phyloP scores from a whole-genome alignment of 2,329 filamentous ascomycete genomes.

The Aspergillus sp. region DNA sequence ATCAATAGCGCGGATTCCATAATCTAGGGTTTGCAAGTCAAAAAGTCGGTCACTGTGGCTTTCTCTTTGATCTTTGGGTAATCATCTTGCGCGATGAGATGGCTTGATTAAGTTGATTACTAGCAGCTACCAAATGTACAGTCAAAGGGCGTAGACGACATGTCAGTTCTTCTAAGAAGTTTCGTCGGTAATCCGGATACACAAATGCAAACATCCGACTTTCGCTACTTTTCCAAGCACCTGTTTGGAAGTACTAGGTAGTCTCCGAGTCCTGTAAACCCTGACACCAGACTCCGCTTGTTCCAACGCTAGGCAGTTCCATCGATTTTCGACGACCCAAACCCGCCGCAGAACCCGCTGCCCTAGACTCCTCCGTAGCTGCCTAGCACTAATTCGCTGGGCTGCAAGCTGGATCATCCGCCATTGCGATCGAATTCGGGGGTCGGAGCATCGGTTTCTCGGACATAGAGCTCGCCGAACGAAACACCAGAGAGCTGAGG shows the following conservation, averaged over 20 bases:
- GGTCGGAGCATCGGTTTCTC: conserved; percentile 1
- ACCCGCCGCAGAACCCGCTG: neutral
- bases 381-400: neutral
- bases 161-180: neutral
- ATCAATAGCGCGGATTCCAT: neutral
- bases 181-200: neutral
- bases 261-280: neutral
- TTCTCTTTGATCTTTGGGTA: neutral
- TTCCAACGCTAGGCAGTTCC: neutral
- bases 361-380: neutral
- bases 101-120: too few relatives aligned
- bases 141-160: neutral
- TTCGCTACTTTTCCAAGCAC: neutral
- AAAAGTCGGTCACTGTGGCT: neutral
- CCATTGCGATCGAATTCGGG: neutral
- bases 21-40: neutral
- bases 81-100: neutral
- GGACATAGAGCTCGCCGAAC: neutral
- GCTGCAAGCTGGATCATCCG: neutral
- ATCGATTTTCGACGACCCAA: neutral
- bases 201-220: neutral
- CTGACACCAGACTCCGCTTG: neutral
- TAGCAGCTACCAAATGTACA: neutral
- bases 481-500: neutral
- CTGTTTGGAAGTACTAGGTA: neutral